phyloP scores from a whole-genome alignment of 2,329 filamentous ascomycete species.

The Periconia sp. region DNA sequence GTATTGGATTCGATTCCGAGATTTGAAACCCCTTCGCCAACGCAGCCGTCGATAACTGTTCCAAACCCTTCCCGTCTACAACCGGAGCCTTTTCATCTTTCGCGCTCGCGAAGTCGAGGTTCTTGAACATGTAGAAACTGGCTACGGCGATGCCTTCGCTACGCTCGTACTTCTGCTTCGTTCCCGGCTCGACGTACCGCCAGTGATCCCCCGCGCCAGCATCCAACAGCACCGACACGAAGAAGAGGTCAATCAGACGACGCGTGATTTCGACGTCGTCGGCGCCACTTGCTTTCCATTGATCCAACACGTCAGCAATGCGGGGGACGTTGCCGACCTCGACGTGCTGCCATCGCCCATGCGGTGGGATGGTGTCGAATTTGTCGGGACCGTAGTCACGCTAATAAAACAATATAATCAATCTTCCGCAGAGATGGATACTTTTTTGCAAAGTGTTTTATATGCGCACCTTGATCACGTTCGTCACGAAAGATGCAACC shows the following conservation, averaged over 20 bases:
- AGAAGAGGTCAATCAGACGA: constrained; percentile 73
- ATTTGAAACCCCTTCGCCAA: constrained; percentile 83
- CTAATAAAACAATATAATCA: constrained; percentile 40
- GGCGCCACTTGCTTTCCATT: constrained; percentile 56
- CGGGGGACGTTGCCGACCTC: constrained; percentile 72
- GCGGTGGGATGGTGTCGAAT: constrained; percentile 59
- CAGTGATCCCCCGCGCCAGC: constrained; percentile 85
- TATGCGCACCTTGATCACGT: constrained; percentile 79
- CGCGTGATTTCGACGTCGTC: constrained; percentile 73
- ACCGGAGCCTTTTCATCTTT: constrained; percentile 72
- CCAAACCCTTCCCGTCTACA: constrained; percentile 60
- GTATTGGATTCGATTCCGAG: constrained; percentile 67
- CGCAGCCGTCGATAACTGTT: constrained; percentile 68
- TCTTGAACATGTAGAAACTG: constrained; percentile 87
- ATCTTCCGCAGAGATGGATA: not conserved
- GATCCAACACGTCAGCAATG: constrained; percentile 66
- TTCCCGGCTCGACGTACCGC: constrained; percentile 87
- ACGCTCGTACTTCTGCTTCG: constrained; percentile 73
- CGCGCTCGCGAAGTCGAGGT: constrained; percentile 75
- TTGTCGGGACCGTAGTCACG: constrained; percentile 68
- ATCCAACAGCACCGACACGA: constrained; percentile 78
- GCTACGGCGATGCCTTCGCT: constrained; percentile 84
- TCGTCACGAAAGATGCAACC: constrained; percentile 79
- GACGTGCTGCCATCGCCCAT: constrained; percentile 82
- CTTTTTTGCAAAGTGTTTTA: not conserved